Conservation (phyloP, 176 grass and related monocot species). For the Luzula sylvatica region DNA sequence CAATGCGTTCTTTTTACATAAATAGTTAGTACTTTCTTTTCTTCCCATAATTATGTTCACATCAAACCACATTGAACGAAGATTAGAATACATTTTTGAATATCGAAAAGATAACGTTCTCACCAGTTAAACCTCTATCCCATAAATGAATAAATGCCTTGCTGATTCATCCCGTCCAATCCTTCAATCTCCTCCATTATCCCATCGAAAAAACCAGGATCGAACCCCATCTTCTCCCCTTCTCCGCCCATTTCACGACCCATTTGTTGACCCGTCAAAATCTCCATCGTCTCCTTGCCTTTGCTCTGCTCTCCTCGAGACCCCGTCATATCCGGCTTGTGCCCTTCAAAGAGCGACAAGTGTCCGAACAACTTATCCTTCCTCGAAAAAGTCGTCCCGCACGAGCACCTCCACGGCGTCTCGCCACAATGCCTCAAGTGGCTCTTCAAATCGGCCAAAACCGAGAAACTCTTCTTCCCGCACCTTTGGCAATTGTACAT, state of each 20-base stretch:
- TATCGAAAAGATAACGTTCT: too few relatives aligned
- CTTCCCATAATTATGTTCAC: too few relatives aligned
- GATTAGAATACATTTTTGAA: too few relatives aligned
- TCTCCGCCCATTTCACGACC: conserved; percentile 18
- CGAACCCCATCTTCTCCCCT: conserved; percentile 27
- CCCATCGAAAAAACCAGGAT: conserved; percentile 57
- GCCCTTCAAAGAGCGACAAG: conserved; percentile 81
- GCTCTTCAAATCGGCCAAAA: conserved; percentile 71
- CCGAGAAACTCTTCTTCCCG: conserved; percentile 86
- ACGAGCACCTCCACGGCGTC: conserved; percentile 84
- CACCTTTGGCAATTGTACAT: conserved; percentile 70
- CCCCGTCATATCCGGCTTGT: conserved; percentile 45
- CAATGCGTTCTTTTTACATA: too few relatives aligned
- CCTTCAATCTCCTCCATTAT: conserved; percentile 71
- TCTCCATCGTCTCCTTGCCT: conserved; percentile 24
- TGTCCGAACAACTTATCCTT: conserved; percentile 99
- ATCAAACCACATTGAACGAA: too few relatives aligned
- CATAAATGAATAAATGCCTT: neutral
- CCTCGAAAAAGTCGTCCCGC: conserved; percentile 91
- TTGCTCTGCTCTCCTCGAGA: conserved; percentile 14
- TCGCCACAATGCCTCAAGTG: conserved; percentile 90
- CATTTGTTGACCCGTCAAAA: conserved; percentile 37
- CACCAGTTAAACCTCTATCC: neutral
- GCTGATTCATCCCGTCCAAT: conserved; percentile 26
- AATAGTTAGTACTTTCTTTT: too few relatives aligned